phyloP scores from a whole-genome alignment of 208 protist genomes.

The Kentomonas sorsogonicus region DNA sequence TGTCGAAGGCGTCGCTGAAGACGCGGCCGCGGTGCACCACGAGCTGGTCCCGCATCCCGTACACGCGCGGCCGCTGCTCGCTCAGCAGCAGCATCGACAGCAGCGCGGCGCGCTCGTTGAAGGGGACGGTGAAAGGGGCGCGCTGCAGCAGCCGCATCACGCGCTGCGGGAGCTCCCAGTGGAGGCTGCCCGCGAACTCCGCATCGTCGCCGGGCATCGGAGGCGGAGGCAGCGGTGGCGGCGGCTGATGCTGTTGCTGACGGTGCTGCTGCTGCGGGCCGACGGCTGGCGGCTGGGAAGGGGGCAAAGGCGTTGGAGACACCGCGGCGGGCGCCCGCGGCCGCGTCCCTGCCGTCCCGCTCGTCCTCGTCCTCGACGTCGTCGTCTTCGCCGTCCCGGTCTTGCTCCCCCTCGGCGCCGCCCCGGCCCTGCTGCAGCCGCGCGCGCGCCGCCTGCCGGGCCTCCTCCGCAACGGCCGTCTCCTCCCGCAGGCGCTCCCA shows the following conservation, averaged over 20 bases:
- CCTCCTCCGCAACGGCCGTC: background rate
- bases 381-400: background rate
- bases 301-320: too few relatives aligned
- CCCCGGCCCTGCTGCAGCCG: background rate
- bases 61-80: constrained; percentile 15
- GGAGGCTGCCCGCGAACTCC: constrained; percentile 30
- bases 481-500: constrained; percentile 24
- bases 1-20: constrained; percentile 80
- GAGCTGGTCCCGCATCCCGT: constrained; percentile 11
- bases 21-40: constrained; percentile 55
- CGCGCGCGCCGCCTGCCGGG: background rate
- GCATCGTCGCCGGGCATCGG: constrained; percentile 30
- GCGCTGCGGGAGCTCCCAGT: constrained; percentile 46
- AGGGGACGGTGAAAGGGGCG: constrained; percentile 69
- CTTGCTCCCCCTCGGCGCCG: background rate
- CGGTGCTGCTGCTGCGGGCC: background rate
- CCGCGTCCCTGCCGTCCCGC: too few relatives aligned
- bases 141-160: constrained; percentile 55
- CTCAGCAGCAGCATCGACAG: constrained; percentile 48
- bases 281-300: too few relatives aligned
- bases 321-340: too few relatives aligned
- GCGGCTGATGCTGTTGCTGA: background rate
- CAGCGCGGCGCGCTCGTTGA: constrained; percentile 56
- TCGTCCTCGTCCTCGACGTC: constrained; percentile 10
- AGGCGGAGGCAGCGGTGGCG: constrained; percentile 1